A percentile compares a stretch with the other conserved stretches of the same genome.
These are phyloP conservation scores for Carex cristatella DNA, from an alignment of 176 grass and related monocot species.

Conservation along the genomic window DNA sequence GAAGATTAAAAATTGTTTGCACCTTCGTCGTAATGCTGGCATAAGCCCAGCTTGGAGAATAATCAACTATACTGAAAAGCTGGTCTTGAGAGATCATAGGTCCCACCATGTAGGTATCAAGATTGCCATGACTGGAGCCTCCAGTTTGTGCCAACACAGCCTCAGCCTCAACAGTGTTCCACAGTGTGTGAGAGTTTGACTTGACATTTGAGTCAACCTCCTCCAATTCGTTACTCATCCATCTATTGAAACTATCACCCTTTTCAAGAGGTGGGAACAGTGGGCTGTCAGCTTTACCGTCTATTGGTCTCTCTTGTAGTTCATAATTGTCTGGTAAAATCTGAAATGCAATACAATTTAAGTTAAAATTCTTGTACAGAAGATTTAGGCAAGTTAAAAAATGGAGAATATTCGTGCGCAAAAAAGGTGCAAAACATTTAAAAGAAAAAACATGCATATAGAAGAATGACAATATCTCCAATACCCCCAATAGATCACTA, in stretches of 20 bases:
- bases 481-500: not conserved
- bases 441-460: not conserved
- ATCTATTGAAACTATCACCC: slow-evolving; percentile 92
- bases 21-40: slow-evolving; percentile 55
- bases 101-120: slow-evolving; percentile 57
- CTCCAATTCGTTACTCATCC: slow-evolving; percentile 79
- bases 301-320: slow-evolving; percentile 1
- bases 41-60: slow-evolving; percentile 79
- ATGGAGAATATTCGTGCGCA: not conserved
- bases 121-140: slow-evolving; percentile 50
- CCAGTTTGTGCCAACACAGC: slow-evolving; percentile 44
- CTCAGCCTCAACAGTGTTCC: slow-evolving; percentile 66
- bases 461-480: not conserved
- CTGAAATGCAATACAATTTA: slow-evolving; percentile 3
- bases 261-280: slow-evolving; percentile 44
- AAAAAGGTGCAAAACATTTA: not conserved
- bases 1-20: not conserved
- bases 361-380: not conserved
- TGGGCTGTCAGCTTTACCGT: not conserved
- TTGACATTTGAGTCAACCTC: slow-evolving; percentile 64
- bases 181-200: slow-evolving; percentile 56
- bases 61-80: slow-evolving; percentile 78
- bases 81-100: slow-evolving; percentile 73
- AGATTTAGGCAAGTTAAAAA: not conserved
- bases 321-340: slow-evolving; percentile 15